Percentiles rank a stretch among this genome's conserved stretches.
Evolutionary conservation across 495 filamentous ascomycete genomes (phyloP).

Genomic region (Tuber indicum): DNA sequence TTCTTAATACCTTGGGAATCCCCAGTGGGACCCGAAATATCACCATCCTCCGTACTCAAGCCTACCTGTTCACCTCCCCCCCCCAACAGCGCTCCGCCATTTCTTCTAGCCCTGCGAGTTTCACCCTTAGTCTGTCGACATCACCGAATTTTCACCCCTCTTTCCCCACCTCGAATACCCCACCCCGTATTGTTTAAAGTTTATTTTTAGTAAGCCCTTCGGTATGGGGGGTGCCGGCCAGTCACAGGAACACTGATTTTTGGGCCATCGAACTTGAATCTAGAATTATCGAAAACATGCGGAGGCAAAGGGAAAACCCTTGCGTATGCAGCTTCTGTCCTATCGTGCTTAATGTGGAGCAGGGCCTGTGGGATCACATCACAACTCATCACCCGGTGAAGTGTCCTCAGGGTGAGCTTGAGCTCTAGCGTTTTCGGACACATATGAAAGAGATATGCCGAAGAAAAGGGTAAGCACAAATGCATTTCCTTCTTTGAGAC

Average conservation of each 20-base stretch:
- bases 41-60: too few relatives aligned
- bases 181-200: neutral
- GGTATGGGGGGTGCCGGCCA: neutral
- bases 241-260: neutral
- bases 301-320: slow-evolving; percentile 5
- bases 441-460: slow-evolving; percentile 15
- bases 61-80: too few relatives aligned
- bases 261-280: slow-evolving; percentile 9
- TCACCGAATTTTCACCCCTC: neutral
- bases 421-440: neutral
- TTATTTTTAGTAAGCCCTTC: neutral
- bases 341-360: neutral
- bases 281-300: slow-evolving; percentile 4
- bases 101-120: neutral
- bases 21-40: too few relatives aligned
- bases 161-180: neutral
- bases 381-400: neutral
- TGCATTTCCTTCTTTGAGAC: neutral
- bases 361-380: slow-evolving; percentile 1
- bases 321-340: slow-evolving; percentile 2
- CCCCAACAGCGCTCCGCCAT: neutral
- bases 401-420: neutral
- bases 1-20: too few relatives aligned
- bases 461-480: slow-evolving; percentile 3
- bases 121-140: neutral